These are phyloP conservation scores for Corynespora cassiicola DNA, from an alignment of 2,329 filamentous ascomycete genomes.

Conservation along the genomic window DNA sequence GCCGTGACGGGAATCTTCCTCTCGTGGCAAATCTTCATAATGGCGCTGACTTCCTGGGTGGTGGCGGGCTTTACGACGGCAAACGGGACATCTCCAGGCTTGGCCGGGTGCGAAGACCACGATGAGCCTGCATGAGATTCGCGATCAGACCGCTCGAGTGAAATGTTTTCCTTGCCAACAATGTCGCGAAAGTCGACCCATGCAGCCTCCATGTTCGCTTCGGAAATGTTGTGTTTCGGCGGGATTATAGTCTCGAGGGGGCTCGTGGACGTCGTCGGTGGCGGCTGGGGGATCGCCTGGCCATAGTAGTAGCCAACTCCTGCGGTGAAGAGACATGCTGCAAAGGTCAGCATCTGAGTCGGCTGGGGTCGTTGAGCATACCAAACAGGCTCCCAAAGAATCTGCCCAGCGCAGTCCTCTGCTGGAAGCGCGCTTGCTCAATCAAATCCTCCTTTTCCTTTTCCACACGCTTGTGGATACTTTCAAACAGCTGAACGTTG, in stretches of 20 bases:
- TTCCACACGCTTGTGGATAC: conserved; percentile 63
- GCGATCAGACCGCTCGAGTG: conserved; percentile 61
- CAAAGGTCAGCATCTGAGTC: too few relatives aligned
- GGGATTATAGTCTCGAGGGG: conserved; percentile 56
- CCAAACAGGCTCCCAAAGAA: conserved; percentile 40
- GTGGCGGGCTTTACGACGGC: conserved; percentile 76
- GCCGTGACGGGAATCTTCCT: conserved; percentile 84
- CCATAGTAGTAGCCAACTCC: conserved; percentile 64
- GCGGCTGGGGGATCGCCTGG: conserved; percentile 53
- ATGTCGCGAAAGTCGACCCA: conserved; percentile 69
- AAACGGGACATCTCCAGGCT: conserved; percentile 54
- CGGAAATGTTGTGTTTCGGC: conserved; percentile 62
- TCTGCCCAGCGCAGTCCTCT: conserved; percentile 41
- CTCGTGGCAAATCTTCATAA: conserved; percentile 88
- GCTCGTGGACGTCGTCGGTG: conserved; percentile 62
- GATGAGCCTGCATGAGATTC: conserved; percentile 66
- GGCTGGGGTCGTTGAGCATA: conserved; percentile 14
- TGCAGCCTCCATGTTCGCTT: conserved; percentile 66
- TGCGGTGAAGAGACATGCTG: conserved; percentile 60
- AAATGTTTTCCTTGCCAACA: conserved; percentile 68
- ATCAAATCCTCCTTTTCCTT: conserved; percentile 65
- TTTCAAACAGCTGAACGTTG: conserved; percentile 68
- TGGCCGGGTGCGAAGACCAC: conserved; percentile 63
- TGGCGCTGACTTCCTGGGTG: conserved; percentile 82
- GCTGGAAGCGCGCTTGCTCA: conserved; percentile 34